Percentiles rank a stretch among this genome's conserved stretches.
Evolutionary conservation across 306 rosid genomes (phyloP).

Genomic region (Herpetospermum pedunculosum): DNA sequence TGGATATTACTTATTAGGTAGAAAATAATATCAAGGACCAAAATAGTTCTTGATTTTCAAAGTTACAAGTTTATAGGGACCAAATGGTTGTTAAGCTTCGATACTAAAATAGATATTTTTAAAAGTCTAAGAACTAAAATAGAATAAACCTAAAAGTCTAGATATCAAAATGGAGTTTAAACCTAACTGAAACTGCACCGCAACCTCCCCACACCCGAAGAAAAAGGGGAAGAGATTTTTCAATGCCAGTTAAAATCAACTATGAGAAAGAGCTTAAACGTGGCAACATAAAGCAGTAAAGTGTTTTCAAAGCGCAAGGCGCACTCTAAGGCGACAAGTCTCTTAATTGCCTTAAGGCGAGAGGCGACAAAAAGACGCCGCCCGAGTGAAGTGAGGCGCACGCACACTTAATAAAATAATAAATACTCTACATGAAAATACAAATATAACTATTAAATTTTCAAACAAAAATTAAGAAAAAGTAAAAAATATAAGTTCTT

Average conservation of each 20-base stretch:
- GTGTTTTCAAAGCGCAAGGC: no score
- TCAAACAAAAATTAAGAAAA: no score
- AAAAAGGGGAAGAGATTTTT: not conserved
- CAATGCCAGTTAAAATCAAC: not conserved
- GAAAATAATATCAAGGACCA: not conserved
- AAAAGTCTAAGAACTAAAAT: not conserved
- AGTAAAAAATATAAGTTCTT: no score
- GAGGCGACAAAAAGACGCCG: no score
- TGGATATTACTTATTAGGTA: no score
- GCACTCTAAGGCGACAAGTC: no score
- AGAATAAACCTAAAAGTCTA: not conserved
- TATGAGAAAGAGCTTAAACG: not conserved
- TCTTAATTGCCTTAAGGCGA: no score
- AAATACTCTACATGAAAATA: no score
- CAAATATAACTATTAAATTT: no score
- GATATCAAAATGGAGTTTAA: not conserved
- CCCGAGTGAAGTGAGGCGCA: no score
- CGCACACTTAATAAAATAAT: no score
- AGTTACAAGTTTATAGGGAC: not conserved
- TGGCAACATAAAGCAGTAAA: not conserved
- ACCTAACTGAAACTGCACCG: not conserved
- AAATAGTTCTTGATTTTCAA: not conserved
- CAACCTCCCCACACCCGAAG: not conserved
- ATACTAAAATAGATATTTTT: not conserved
- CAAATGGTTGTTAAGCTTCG: not conserved